These are phyloP conservation scores for Aureobasidium sp. DNA, from an alignment of 2,329 filamentous ascomycete genomes.

Conservation along the genomic window DNA sequence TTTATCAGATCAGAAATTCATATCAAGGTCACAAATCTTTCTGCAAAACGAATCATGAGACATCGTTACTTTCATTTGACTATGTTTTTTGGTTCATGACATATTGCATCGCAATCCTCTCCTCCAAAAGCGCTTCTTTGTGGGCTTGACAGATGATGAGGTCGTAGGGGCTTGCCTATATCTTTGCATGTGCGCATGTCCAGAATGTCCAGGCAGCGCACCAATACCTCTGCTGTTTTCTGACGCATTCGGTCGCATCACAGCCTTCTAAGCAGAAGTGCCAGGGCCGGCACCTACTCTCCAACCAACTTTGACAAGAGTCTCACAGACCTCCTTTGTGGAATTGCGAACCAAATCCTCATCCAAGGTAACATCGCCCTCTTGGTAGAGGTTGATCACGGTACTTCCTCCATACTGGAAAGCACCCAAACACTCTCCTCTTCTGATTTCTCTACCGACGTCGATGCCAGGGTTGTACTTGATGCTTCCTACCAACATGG, in stretches of 20 bases:
- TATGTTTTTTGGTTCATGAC: not conserved
- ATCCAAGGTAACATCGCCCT: constrained; percentile 32
- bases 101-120: not conserved
- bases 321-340: constrained; percentile 32
- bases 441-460: constrained; percentile 26
- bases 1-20: too few relatives aligned
- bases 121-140: not conserved
- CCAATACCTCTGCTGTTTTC: not conserved
- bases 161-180: too few relatives aligned
- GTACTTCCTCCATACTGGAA: constrained; percentile 40
- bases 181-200: not conserved
- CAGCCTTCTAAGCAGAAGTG: not conserved
- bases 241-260: not conserved
- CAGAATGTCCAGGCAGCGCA: not conserved
- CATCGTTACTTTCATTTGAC: too few relatives aligned
- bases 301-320: constrained; percentile 34
- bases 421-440: constrained; percentile 36
- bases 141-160: not conserved
- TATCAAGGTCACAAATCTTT: too few relatives aligned
- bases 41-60: too few relatives aligned
- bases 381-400: constrained; percentile 35
- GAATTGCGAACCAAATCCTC: constrained; percentile 35
- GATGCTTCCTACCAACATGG: constrained; percentile 39
- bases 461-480: constrained; percentile 33
- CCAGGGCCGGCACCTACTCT: constrained; percentile 20